phyloP scores from a whole-genome alignment of 2,329 filamentous ascomycete genomes.

The Apiospora pterosperma region DNA sequence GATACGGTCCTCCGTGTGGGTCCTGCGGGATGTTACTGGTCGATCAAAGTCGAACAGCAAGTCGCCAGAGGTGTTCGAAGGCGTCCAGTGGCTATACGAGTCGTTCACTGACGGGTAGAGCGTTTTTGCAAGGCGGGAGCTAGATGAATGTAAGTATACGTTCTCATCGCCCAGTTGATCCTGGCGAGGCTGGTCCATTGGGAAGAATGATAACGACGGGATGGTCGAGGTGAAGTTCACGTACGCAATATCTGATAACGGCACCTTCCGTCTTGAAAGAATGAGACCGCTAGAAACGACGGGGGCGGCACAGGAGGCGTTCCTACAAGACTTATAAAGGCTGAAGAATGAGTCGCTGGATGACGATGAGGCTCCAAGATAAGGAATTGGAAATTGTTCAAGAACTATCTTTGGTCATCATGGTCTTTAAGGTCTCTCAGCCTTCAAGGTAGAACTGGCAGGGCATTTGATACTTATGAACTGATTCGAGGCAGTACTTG shows the following conservation, averaged over 20 bases:
- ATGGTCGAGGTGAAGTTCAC: neutral
- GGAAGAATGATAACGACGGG: neutral
- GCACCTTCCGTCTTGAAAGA: neutral
- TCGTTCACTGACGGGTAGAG: neutral
- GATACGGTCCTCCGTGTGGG: constrained; percentile 23
- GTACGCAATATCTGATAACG: neutral
- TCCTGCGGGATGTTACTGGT: constrained; percentile 17
- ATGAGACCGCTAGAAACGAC: neutral
- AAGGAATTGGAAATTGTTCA: neutral
- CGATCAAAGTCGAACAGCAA: constrained; percentile 16
- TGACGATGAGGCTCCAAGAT: neutral
- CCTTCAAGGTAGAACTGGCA: constrained; percentile 7
- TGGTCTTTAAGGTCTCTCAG: constrained; percentile 8
- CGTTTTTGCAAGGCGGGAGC: neutral
- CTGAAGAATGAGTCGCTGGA: neutral
- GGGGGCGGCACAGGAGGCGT: neutral
- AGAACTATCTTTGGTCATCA: constrained; percentile 10
- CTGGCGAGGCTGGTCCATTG: neutral
- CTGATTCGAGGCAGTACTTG: constrained; percentile 8
- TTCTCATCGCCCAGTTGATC: neutral
- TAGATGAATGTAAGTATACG: neutral
- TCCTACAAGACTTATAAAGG: neutral
- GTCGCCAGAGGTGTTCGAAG: constrained; percentile 12
- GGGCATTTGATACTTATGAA: constrained; percentile 11
- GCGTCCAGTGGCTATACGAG: neutral